Base-by-base conservation (phyloP, 805 yeast genomes). In the Nakazawaea peltata region DNA sequence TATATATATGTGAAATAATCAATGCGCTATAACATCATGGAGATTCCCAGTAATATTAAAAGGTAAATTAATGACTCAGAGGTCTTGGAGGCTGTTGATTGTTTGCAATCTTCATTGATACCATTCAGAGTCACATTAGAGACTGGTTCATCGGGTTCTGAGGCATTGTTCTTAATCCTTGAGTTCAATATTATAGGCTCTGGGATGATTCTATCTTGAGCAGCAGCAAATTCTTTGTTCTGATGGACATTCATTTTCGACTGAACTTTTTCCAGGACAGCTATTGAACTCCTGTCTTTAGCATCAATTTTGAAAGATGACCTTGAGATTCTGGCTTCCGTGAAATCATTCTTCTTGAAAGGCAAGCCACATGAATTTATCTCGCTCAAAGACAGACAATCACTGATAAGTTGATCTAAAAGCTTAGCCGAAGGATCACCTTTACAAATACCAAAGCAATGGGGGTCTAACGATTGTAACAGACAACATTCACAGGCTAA, bases 401-500 rank as follows among this genome's bases (percentile, higher is more conserved):
- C 75, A 32, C 60, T 54, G 39, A 59, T 56, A 35, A 70, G 48
- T 7, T 65, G 70, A 10, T 65, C 57, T 37, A 71, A 51, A 41
- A 68, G 67, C 43, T 64, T 65, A 14, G 67, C 66, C 14, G 69
- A 59, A 1, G 71, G 67, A 37, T 33, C 63, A 21, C 65, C 65
- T 16, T 71, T 71, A 46, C 76, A 71, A 41, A 71, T 51, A 13
- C 61, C 63, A 47, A 64, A 67, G 45, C 77, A 70, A 26, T 57
- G 59, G 31, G 53, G 53, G 26, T 61, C 56, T 53, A 71, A 59
- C 34, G 65, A 61, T 48, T 71, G 76, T 24, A 71, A 54, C 8
- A 77, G 75, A 50, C 76, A 69, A 42, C 77, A 71, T 42, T 69
- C 75, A 50, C 77, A 71, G 1, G 74, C 74, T 42, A 68, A 53